Conservation (phyloP, 2,329 filamentous ascomycete species). For the Hymenoscyphus fructigenus region DNA sequence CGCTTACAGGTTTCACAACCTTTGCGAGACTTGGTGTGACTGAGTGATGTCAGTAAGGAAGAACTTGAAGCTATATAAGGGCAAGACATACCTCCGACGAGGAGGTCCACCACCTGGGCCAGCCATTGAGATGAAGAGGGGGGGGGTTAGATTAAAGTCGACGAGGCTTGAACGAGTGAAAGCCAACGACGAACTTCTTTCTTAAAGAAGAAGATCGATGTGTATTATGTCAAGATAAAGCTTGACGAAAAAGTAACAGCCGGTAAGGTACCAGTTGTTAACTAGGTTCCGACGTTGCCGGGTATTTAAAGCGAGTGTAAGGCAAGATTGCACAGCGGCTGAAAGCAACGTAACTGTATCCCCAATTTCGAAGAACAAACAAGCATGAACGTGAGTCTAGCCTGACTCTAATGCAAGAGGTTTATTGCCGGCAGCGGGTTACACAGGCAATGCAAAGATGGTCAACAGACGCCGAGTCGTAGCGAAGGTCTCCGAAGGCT, state of each 20-base stretch:
- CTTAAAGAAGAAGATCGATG: constrained; percentile 22
- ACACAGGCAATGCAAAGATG: constrained; percentile 14
- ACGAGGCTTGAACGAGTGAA: constrained; percentile 40
- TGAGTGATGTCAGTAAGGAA: constrained; percentile 41
- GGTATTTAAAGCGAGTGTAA: constrained; percentile 36
- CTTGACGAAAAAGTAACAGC: constrained; percentile 18
- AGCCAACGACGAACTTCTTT: constrained; percentile 34
- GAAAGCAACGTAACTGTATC: constrained; percentile 33
- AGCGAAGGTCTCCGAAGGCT: constrained; percentile 32
- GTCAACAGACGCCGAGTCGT: constrained; percentile 24
- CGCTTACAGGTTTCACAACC: constrained; percentile 98
- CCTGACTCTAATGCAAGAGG: constrained; percentile 13
- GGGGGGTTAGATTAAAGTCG: constrained; percentile 34
- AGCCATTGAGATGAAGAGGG: constrained; percentile 62
- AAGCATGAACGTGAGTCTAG: constrained; percentile 28
- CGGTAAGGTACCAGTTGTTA: constrained; percentile 23
- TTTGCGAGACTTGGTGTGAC: constrained; percentile 98
- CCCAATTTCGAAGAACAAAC: constrained; percentile 25
- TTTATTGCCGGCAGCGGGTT: constrained; percentile 7
- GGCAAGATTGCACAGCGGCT: constrained; percentile 30
- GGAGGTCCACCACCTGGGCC: constrained; percentile 93
- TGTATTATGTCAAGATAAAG: constrained; percentile 15
- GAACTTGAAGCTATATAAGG: not conserved
- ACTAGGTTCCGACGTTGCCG: constrained; percentile 28
- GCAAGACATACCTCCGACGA: constrained; percentile 56